Conservation (phyloP, 495 filamentous ascomycete species). For the Talaromyces thailandensis region DNA sequence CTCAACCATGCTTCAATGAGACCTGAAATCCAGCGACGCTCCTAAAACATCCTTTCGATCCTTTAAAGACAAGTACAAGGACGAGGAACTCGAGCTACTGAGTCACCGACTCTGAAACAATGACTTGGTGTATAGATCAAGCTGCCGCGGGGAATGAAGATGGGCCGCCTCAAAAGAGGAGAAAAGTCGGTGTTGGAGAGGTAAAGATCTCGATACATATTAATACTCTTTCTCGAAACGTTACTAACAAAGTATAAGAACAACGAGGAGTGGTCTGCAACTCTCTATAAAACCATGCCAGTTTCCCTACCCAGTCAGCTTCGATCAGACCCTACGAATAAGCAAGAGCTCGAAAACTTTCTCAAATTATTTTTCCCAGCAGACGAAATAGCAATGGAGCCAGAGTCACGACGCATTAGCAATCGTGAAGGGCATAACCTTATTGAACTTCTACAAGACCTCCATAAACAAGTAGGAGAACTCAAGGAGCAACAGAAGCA, state of each 20-base stretch:
- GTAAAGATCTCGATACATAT: neutral
- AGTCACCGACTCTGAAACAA: neutral
- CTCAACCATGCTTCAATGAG: neutral
- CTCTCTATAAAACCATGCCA: slow-evolving; percentile 1
- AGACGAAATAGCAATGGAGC: neutral
- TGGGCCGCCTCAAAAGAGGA: slow-evolving; percentile 2
- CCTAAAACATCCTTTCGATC: neutral
- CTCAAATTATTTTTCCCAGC: neutral
- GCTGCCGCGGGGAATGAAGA: neutral
- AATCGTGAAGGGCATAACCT: neutral
- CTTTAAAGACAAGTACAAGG: neutral
- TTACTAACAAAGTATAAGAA: neutral
- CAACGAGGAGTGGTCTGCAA: neutral
- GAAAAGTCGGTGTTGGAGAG: neutral
- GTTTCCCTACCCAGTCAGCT: neutral
- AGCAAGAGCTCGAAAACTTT: neutral
- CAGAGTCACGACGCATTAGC: neutral
- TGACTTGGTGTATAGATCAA: neutral
- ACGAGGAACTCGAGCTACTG: neutral
- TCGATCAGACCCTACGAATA: neutral
- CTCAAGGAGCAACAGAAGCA: neutral
- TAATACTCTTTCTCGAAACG: neutral
- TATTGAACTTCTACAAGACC: neutral
- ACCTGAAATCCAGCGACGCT: neutral
- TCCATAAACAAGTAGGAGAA: neutral